Conservation (phyloP, 2,329 filamentous ascomycete species). For the Tolypocladium tropicale region DNA sequence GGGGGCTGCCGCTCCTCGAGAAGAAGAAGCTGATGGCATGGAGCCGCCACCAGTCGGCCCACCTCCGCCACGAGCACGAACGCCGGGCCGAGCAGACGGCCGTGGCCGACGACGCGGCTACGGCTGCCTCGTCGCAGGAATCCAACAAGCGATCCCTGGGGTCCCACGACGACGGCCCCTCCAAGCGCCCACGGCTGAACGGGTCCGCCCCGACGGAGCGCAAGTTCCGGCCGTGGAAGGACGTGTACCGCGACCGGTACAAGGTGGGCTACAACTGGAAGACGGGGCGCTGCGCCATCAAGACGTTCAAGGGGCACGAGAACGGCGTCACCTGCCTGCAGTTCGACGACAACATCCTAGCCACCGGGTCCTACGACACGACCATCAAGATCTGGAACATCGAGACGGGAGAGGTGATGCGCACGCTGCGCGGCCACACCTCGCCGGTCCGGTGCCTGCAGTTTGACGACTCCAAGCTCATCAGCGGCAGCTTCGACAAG, state of each 20-base stretch:
- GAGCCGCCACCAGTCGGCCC: slow-evolving; percentile 58
- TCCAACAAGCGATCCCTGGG: slow-evolving; percentile 23
- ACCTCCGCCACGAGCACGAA: slow-evolving; percentile 6
- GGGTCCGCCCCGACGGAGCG: slow-evolving; percentile 25
- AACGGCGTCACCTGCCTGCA: slow-evolving; percentile 55
- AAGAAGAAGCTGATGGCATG: slow-evolving; percentile 79
- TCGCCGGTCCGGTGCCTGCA: slow-evolving; percentile 80
- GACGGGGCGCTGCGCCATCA: slow-evolving; percentile 78
- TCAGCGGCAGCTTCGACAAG: slow-evolving; percentile 79
- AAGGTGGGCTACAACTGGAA: slow-evolving; percentile 98
- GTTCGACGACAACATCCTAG: slow-evolving; percentile 80
- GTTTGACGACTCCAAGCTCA: slow-evolving; percentile 85
- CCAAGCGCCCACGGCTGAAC: slow-evolving; percentile 23
- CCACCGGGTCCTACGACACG: slow-evolving; percentile 88
- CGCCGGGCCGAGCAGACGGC: slow-evolving; percentile 10
- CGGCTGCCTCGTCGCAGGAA: slow-evolving; percentile 9
- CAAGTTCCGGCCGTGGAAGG: slow-evolving; percentile 73
- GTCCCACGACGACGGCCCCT: slow-evolving; percentile 16
- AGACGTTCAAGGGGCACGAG: slow-evolving; percentile 72
- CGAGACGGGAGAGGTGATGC: slow-evolving; percentile 73
- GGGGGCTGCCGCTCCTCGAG: slow-evolving; percentile 84
- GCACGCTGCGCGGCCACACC: slow-evolving; percentile 76
- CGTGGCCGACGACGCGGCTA: slow-evolving; percentile 11
- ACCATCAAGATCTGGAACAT: slow-evolving; percentile 97
- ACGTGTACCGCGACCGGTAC: slow-evolving; percentile 90